These are phyloP conservation scores for Ogataea nonfermentans DNA, from an alignment of 805 yeast species.

Conservation along the genomic window DNA sequence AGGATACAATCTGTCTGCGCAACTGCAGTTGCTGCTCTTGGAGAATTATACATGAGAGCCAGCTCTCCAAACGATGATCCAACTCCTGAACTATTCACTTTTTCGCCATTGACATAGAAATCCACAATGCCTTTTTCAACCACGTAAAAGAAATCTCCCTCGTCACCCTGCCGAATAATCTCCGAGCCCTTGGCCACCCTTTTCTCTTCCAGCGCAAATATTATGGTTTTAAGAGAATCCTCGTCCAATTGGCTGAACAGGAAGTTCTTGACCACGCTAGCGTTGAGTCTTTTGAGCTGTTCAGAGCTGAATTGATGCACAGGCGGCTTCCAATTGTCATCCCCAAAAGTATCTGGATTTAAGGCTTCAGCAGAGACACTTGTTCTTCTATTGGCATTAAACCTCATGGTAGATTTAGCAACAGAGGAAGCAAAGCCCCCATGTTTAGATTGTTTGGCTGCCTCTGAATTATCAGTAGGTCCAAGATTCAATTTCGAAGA, in stretches of 20 bases:
- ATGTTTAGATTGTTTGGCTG: not conserved
- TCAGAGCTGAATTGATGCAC: slow-evolving; percentile 58
- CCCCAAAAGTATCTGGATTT: slow-evolving; percentile 66
- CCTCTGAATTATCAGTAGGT: slow-evolving; percentile 1
- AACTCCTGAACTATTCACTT: slow-evolving; percentile 72
- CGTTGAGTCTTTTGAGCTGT: slow-evolving; percentile 66
- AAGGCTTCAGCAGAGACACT: slow-evolving; percentile 88
- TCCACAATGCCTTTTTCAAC: slow-evolving; percentile 84
- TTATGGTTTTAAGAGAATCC: slow-evolving; percentile 71
- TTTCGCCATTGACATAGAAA: slow-evolving; percentile 65
- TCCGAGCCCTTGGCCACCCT: slow-evolving; percentile 54
- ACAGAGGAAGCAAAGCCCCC: slow-evolving; percentile 28
- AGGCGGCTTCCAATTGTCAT: slow-evolving; percentile 73
- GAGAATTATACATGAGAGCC: slow-evolving; percentile 96
- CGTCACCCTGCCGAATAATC: slow-evolving; percentile 88
- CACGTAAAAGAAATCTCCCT: slow-evolving; percentile 88
- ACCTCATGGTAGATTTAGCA: slow-evolving; percentile 49
- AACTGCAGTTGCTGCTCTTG: slow-evolving; percentile 92
- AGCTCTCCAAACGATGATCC: slow-evolving; percentile 96
- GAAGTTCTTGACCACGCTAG: slow-evolving; percentile 76
- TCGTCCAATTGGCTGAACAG: slow-evolving; percentile 80
- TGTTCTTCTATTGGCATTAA: slow-evolving; percentile 81
- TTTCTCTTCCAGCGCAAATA: slow-evolving; percentile 81
- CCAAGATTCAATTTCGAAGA: slow-evolving; percentile 9
- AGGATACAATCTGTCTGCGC: slow-evolving; percentile 70